Evolutionary conservation across 139 green algal species (phyloP).

Genomic region (Zygnema cylindricum): DNA sequence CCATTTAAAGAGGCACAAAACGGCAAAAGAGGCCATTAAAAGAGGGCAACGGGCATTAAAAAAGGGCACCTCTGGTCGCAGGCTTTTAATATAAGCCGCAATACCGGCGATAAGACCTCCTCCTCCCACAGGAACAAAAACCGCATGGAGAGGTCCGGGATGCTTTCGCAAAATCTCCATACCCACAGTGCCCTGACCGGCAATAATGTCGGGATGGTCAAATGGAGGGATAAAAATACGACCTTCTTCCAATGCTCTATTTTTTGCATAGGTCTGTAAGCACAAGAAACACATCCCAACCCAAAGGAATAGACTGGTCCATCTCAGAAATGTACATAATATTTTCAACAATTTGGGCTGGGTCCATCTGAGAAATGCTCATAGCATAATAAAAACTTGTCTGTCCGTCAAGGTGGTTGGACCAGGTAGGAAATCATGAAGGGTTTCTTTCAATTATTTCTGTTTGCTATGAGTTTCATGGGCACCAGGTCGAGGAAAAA

Average conservation of each 20-base stretch:
- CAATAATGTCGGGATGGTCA: constrained; percentile 94
- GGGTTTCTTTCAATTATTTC: too few species aligned
- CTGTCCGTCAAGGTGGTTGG: too few species aligned
- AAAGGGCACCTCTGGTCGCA: constrained; percentile 75
- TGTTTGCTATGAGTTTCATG: too few species aligned
- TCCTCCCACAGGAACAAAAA: constrained; percentile 91
- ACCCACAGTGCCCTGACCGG: constrained; percentile 92
- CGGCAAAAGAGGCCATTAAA: not conserved
- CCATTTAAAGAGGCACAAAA: not conserved
- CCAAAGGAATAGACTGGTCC: too few species aligned
- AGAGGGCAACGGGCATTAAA: too few species aligned
- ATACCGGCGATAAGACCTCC: constrained; percentile 93
- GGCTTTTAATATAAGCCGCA: constrained; percentile 85
- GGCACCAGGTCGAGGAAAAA: too few species aligned
- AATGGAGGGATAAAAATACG: constrained; percentile 88
- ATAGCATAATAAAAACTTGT: too few species aligned
- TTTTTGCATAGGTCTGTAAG: constrained; percentile 67
- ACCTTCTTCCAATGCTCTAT: constrained; percentile 70
- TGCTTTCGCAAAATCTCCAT: constrained; percentile 89
- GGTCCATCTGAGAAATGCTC: too few species aligned
- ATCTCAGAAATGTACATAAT: too few species aligned
- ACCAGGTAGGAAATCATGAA: too few species aligned
- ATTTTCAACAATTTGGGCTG: too few species aligned
- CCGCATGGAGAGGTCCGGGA: constrained; percentile 75
- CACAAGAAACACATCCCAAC: not conserved